Evolutionary conservation across 2,329 filamentous ascomycete species (phyloP).

Genomic region (Ceratocystis alfenasii): DNA sequence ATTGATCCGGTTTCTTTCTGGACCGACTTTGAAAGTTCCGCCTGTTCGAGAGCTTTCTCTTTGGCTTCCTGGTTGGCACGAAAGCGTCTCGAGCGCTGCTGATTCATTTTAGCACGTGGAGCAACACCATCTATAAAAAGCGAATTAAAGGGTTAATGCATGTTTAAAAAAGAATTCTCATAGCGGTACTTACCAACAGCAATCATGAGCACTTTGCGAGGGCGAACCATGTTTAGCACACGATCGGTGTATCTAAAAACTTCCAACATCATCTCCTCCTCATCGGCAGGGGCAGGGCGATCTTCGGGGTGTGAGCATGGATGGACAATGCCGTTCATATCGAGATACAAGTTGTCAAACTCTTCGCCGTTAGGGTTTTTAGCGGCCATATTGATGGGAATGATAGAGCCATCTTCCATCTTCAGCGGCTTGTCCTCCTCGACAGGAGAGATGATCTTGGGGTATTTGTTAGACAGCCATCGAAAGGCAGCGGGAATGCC

Average conservation of each 20-base stretch:
- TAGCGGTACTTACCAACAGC: slow-evolving; percentile 59
- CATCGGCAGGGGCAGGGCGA: slow-evolving; percentile 74
- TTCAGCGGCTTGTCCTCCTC: slow-evolving; percentile 72
- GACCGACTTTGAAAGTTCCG: slow-evolving; percentile 73
- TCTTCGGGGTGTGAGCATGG: slow-evolving; percentile 97
- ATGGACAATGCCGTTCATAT: slow-evolving; percentile 99
- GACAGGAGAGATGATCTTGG: slow-evolving; percentile 89
- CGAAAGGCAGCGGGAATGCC: slow-evolving; percentile 90
- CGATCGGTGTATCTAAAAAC: slow-evolving; percentile 98
- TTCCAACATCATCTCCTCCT: slow-evolving; percentile 99
- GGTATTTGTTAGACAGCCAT: slow-evolving; percentile 95
- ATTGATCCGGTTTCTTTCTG: slow-evolving; percentile 59
- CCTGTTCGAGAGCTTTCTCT: slow-evolving; percentile 85
- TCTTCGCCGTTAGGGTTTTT: slow-evolving; percentile 96
- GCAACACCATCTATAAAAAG: slow-evolving; percentile 71
- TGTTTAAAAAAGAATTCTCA: slow-evolving; percentile 16
- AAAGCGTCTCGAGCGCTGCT: slow-evolving; percentile 92
- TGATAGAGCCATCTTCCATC: slow-evolving; percentile 65
- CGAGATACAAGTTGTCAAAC: slow-evolving; percentile 93
- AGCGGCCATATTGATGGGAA: slow-evolving; percentile 72
- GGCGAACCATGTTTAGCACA: slow-evolving; percentile 96
- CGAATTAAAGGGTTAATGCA: slow-evolving; percentile 14
- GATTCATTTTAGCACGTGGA: slow-evolving; percentile 98
- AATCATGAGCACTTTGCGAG: slow-evolving; percentile 91
- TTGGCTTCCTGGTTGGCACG: slow-evolving; percentile 86